Evolutionary conservation across 2,329 filamentous ascomycete species (phyloP).

Genomic region (Hypoxylon sp.): DNA sequence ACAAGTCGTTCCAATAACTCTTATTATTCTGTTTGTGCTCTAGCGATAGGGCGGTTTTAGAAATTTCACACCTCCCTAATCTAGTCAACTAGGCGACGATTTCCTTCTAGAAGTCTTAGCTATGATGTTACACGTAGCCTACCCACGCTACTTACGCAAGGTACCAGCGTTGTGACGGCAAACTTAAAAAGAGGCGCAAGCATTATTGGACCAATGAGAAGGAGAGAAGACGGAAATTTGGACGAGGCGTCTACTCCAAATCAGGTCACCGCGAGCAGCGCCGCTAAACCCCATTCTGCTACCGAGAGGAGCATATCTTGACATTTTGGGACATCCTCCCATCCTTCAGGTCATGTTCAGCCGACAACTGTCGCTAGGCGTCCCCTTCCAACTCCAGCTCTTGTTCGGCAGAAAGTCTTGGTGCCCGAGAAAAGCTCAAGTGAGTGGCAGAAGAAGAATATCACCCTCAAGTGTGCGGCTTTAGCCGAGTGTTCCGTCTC

Average conservation of each 20-base stretch:
- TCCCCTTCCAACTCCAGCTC: constrained; percentile 35
- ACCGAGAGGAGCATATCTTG: constrained; percentile 43
- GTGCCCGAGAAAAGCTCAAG: constrained; percentile 35
- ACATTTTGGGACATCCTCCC: constrained; percentile 41
- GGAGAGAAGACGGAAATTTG: constrained; percentile 25
- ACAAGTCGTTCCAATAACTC: background rate
- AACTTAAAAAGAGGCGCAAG: constrained; percentile 17
- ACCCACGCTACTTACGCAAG: background rate
- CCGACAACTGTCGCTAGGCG: constrained; percentile 37
- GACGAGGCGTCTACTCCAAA: constrained; percentile 37
- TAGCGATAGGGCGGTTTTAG: constrained; percentile 22
- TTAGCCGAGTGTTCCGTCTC: constrained; percentile 30
- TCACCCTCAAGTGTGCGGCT: constrained; percentile 28
- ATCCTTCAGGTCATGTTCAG: constrained; percentile 42
- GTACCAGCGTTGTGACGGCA: constrained; percentile 8
- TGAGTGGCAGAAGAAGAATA: constrained; percentile 25
- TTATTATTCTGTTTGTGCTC: constrained; percentile 10
- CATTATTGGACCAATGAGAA: constrained; percentile 32
- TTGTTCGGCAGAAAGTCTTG: constrained; percentile 28
- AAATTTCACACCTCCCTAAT: constrained; percentile 21
- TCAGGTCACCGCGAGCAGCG: constrained; percentile 39
- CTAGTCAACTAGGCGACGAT: constrained; percentile 11
- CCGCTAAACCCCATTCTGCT: constrained; percentile 45
- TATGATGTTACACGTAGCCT: constrained; percentile 32
- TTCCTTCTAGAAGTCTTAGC: constrained; percentile 37